Percentiles rank a stretch among this genome's conserved stretches.
Evolutionary conservation across 768 basidiomycete genomes (phyloP).

Genomic region (Omphalotus guepiniiformis): DNA sequence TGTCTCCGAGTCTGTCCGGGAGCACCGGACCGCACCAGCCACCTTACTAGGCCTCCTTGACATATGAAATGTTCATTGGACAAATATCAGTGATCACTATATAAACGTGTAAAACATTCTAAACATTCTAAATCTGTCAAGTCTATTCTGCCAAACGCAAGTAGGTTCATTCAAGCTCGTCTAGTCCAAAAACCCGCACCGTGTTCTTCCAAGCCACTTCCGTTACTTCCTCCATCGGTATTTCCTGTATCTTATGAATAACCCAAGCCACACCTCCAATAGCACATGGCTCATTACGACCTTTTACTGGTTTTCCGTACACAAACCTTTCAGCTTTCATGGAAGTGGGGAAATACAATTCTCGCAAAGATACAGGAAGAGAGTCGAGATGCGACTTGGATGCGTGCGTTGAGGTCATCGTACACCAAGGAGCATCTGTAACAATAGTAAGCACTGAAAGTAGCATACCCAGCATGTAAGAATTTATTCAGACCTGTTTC

Average conservation of each 20-base stretch:
- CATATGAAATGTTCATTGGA: too few species aligned
- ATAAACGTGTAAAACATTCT: too few species aligned
- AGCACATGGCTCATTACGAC: conserved; percentile 67
- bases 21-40: too few species aligned
- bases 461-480: neutral
- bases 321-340: conserved; percentile 57
- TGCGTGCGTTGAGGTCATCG: conserved; percentile 63
- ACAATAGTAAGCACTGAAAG: neutral
- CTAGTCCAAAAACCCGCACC: conserved; percentile 50
- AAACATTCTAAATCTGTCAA: too few species aligned
- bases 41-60: too few species aligned
- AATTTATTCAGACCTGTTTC: conserved; percentile 56
- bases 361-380: conserved; percentile 41
- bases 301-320: conserved; percentile 61
- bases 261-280: conserved; percentile 75
- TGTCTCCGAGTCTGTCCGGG: too few species aligned
- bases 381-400: conserved; percentile 46
- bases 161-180: conserved; percentile 25
- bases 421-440: conserved; percentile 70
- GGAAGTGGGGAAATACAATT: conserved; percentile 46
- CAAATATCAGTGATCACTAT: too few species aligned
- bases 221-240: conserved; percentile 50
- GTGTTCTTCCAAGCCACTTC: conserved; percentile 64
- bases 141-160: too few species aligned
- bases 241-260: conserved; percentile 42